Conservation (phyloP, 129 eudicot genomes). For the Pulicaria dysenterica region DNA sequence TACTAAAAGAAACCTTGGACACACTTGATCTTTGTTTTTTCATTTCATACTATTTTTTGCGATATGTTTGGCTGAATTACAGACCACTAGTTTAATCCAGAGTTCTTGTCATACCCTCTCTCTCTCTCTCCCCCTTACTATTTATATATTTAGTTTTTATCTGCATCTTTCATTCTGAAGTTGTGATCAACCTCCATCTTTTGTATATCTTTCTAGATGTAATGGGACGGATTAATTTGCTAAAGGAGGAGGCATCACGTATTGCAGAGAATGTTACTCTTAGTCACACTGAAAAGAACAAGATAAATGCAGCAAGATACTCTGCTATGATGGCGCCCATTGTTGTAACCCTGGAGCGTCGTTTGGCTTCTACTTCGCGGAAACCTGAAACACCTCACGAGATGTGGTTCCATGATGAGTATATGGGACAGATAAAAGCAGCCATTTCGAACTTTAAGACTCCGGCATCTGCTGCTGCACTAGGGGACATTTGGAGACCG, state of each 20-base stretch:
- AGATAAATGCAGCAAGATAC: conserved; percentile 89
- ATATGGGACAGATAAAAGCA: conserved; percentile 65
- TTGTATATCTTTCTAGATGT: conserved; percentile 59
- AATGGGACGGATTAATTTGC: conserved; percentile 75
- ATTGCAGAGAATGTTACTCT: conserved; percentile 79
- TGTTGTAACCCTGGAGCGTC: conserved; percentile 94
- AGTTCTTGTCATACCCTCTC: conserved; percentile 13
- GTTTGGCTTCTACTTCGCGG: conserved; percentile 84
- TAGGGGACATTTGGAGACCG: conserved; percentile 86
- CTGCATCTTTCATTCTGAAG: background rate
- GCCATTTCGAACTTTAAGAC: conserved; percentile 80
- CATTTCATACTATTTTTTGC: background rate
- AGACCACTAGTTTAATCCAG: conserved; percentile 5
- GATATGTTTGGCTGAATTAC: conserved; percentile 1
- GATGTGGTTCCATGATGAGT: conserved; percentile 85
- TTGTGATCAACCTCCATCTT: conserved; percentile 4
- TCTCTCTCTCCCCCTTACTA: background rate
- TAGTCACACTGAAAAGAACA: conserved; percentile 79
- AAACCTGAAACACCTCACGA: conserved; percentile 93
- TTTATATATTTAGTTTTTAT: background rate
- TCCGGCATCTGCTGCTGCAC: conserved; percentile 69
- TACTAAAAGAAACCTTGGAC: conserved; percentile 12
- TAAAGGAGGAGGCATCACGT: conserved; percentile 96
- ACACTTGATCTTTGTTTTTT: conserved; percentile 10
- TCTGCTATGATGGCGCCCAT: conserved; percentile 99